Evolutionary conservation across 2,329 filamentous ascomycete species (phyloP).

Genomic region (Colletotrichum sojae): DNA sequence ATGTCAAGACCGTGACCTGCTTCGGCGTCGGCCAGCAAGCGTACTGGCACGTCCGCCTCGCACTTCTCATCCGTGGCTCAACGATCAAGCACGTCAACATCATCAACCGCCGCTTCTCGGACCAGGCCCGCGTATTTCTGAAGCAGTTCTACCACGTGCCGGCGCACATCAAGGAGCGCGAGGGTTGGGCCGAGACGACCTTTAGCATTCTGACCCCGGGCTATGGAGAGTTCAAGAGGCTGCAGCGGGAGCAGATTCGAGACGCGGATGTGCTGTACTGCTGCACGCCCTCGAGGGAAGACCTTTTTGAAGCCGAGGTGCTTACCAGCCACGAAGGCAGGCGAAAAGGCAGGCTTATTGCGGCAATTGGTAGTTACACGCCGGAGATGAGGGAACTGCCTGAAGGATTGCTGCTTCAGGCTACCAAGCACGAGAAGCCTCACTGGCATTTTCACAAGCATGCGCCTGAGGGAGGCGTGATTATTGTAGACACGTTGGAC

Average conservation of each 20-base stretch:
- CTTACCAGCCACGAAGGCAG: constrained; percentile 80
- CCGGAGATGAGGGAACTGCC: constrained; percentile 87
- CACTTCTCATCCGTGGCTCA: constrained; percentile 78
- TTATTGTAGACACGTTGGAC: constrained; percentile 83
- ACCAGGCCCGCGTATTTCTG: constrained; percentile 67
- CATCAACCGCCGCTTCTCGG: constrained; percentile 80
- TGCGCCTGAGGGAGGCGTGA: constrained; percentile 73
- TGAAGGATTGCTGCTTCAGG: constrained; percentile 79
- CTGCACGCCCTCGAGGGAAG: constrained; percentile 82
- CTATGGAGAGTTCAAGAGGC: constrained; percentile 76
- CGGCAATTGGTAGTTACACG: constrained; percentile 79
- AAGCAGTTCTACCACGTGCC: constrained; percentile 63
- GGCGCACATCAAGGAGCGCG: constrained; percentile 60
- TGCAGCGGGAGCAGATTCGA: constrained; percentile 79
- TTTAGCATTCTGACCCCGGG: constrained; percentile 78
- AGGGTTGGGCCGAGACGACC: constrained; percentile 76
- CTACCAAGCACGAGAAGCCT: constrained; percentile 60
- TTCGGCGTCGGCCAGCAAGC: constrained; percentile 93
- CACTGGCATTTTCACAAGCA: constrained; percentile 77
- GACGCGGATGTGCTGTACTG: constrained; percentile 88
- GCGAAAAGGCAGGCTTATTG: constrained; percentile 78
- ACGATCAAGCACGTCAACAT: constrained; percentile 87
- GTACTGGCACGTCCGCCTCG: constrained; percentile 93
- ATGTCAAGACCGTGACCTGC: constrained; percentile 82
- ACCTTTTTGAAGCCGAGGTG: constrained; percentile 81